Evolutionary conservation across 1,139 yeast genomes (phyloP).

Genomic region (Sugiyamaella japonica): DNA sequence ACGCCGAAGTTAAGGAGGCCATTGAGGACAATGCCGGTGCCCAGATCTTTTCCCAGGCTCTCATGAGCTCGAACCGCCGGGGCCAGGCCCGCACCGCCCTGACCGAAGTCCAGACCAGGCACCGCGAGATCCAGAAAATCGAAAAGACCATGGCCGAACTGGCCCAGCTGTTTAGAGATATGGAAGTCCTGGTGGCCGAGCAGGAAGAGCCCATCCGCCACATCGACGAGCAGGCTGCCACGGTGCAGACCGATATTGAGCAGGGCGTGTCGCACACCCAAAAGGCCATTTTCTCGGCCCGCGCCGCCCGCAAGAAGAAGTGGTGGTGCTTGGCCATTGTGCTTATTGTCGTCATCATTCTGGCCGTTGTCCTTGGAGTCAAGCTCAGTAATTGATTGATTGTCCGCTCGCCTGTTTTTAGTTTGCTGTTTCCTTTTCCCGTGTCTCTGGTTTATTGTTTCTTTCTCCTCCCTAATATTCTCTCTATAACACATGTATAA

Average conservation of each 20-base stretch:
- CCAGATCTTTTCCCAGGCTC: conserved; percentile 92
- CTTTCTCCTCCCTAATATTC: not conserved
- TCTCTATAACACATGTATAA: conserved; percentile 6
- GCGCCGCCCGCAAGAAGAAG: conserved; percentile 88
- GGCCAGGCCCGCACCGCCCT: conserved; percentile 97
- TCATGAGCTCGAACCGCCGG: conserved; percentile 86
- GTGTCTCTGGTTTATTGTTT: conserved; percentile 1
- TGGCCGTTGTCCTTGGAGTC: conserved; percentile 53
- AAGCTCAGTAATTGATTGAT: conserved; percentile 23
- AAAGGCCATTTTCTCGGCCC: conserved; percentile 85
- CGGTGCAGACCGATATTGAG: conserved; percentile 88
- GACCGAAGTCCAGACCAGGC: conserved; percentile 95
- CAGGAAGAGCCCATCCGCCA: conserved; percentile 88
- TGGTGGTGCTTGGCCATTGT: conserved; percentile 79
- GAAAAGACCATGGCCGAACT: conserved; percentile 96
- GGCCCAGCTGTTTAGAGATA: conserved; percentile 90
- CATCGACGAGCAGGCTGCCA: conserved; percentile 75
- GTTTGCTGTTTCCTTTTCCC: not conserved
- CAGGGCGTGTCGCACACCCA: conserved; percentile 93
- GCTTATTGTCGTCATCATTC: conserved; percentile 64
- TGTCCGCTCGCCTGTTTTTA: too few species aligned
- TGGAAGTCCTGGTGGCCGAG: conserved; percentile 95
- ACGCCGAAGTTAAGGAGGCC: conserved; percentile 78
- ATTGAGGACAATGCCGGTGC: conserved; percentile 82
- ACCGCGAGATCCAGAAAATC: conserved; percentile 90